Conservation (phyloP, 1,284 basidiomycete species). For the Fereydounia khargensis region DNA sequence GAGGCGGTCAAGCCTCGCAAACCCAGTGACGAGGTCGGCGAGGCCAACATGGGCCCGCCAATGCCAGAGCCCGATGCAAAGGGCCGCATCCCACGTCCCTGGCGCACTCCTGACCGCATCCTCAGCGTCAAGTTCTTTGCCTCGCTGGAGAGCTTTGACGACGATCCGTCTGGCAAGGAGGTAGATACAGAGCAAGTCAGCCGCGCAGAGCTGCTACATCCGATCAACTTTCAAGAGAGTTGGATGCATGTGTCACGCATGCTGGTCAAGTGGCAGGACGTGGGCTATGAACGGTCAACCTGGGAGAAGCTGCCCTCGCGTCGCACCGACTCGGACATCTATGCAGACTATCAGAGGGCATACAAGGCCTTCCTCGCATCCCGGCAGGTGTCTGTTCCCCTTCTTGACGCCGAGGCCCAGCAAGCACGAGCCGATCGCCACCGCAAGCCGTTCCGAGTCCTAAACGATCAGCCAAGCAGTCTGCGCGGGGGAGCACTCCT, state of each 20-base stretch:
- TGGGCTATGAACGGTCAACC: conserved; percentile 84
- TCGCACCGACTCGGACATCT: conserved; percentile 63
- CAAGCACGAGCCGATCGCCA: conserved; percentile 35
- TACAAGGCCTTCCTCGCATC: conserved; percentile 69
- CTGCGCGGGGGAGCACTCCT: conserved; percentile 59
- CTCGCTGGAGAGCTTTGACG: conserved; percentile 11
- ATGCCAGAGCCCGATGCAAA: conserved; percentile 34
- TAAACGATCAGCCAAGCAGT: conserved; percentile 59
- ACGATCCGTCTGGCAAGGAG: conserved; percentile 15
- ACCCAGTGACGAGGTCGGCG: conserved; percentile 23
- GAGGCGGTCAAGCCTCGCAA: conserved; percentile 6
- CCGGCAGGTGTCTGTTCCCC: conserved; percentile 66
- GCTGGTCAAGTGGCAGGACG: conserved; percentile 77
- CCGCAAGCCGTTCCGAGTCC: conserved; percentile 49
- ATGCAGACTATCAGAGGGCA: conserved; percentile 68
- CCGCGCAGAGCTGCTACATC: conserved; percentile 10
- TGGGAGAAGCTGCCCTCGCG: conserved; percentile 79
- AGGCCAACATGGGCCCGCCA: conserved; percentile 31
- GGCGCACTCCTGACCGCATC: conserved; percentile 39
- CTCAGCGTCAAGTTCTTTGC: conserved; percentile 27
- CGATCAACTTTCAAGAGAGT: conserved; percentile 16
- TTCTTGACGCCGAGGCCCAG: conserved; percentile 54
- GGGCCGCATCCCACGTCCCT: conserved; percentile 28
- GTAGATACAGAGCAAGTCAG: conserved; percentile 16
- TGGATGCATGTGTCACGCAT: conserved; percentile 21